Base-by-base conservation (phyloP, 1,284 basidiomycete species). In the Cutaneotrichosporon spelunceum region DNA sequence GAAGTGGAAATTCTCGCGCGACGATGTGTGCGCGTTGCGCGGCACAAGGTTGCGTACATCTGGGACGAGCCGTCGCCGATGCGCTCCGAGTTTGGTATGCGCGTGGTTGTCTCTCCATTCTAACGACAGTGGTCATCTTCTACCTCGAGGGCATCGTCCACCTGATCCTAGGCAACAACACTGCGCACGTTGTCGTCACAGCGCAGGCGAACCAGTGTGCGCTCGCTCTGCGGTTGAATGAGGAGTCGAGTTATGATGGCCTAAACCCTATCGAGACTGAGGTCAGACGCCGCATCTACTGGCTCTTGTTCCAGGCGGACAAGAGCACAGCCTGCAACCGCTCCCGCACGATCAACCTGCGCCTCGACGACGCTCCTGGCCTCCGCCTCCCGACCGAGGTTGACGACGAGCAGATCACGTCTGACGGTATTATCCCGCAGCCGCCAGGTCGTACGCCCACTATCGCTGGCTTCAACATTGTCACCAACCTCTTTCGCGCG, bases 401-500 rank as follows among this genome's bases (percentile, higher is more conserved):
- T 13, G 76, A 78, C 60, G 78, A 79, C 61, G 75, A 77, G 36
- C 68, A 72, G 48, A 79, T 79, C 67, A 77, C 76, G 0, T 26
- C 63, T 0, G 64, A 66, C 24, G 76, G 76, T 0, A 70, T 77
- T 26, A 59, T 72, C 19, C 71, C 72, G 3, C 77, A 77, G 60
- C 72, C 75, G 0, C 33, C 59, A 0, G 74, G 70, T 9, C 64
- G 64, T 11, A 75, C 73, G 9, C 71, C 76, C 3, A 64, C 72
- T 13, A 72, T 78, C 23, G 64, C 70, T 14, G 75, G 76, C 4
- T 78, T 80, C 68, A 77, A 75, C 62, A 66, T 74, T 11, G 67
- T 68, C 14, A 75, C 74, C 7, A 69, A 71, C 56, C 66, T 77
- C 14, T 74, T 74, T 65, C 69, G 72, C 26, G 71, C 75, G 4